Percentiles rank a stretch among this genome's conserved stretches.
Evolutionary conservation across 2,329 filamentous ascomycete genomes (phyloP).

Genomic region (Paecilomyces variotii): DNA sequence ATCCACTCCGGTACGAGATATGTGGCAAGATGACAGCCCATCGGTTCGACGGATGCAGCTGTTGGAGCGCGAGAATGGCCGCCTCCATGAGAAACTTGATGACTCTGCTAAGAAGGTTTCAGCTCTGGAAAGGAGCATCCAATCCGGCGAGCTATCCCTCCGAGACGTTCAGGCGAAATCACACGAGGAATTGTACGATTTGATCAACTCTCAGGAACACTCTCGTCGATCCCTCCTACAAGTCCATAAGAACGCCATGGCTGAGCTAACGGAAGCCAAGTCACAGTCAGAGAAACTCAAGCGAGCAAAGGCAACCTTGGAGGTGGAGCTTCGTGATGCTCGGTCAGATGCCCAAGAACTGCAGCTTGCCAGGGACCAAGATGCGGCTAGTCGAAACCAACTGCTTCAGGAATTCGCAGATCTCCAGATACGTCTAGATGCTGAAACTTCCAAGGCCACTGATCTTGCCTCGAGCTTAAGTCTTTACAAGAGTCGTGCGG

Average conservation of each 20-base stretch:
- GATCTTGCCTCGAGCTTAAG: slow-evolving; percentile 78
- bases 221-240: slow-evolving; percentile 73
- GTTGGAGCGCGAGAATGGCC: slow-evolving; percentile 83
- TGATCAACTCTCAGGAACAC: slow-evolving; percentile 88
- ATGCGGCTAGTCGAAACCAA: slow-evolving; percentile 77
- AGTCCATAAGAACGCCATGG: slow-evolving; percentile 75
- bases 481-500: slow-evolving; percentile 83
- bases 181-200: slow-evolving; percentile 86
- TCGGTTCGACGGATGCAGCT: slow-evolving; percentile 77
- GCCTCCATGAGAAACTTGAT: slow-evolving; percentile 88
- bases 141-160: slow-evolving; percentile 76
- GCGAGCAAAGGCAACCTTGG: slow-evolving; percentile 67
- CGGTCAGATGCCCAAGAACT: slow-evolving; percentile 79
- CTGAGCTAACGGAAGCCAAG: slow-evolving; percentile 80
- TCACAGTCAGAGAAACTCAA: slow-evolving; percentile 79
- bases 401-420: slow-evolving; percentile 88
- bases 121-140: slow-evolving; percentile 75
- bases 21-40: slow-evolving; percentile 65
- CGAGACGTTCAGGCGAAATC: slow-evolving; percentile 89
- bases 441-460: slow-evolving; percentile 73
- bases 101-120: slow-evolving; percentile 91
- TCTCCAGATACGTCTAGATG: slow-evolving; percentile 84
- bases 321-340: slow-evolving; percentile 79
- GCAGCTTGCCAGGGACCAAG: slow-evolving; percentile 70
- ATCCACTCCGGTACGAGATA: slow-evolving; percentile 52